These are phyloP conservation scores for Paramecium octaurelia DNA, from an alignment of 73 alveolate genomes.

Conservation along the genomic window DNA sequence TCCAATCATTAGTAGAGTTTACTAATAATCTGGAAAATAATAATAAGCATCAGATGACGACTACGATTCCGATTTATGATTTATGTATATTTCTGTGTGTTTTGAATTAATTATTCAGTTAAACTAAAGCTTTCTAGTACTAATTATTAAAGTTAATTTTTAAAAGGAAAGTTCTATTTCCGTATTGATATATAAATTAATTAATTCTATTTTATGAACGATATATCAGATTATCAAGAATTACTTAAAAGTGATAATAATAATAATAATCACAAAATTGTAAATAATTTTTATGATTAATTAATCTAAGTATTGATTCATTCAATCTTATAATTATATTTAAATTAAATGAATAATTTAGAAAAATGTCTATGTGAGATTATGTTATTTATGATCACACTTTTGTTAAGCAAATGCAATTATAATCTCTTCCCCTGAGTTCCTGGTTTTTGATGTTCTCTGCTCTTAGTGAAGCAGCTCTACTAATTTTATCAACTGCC, in stretches of 20 bases:
- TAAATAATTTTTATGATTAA: too few relatives aligned
- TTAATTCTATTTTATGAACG: too few relatives aligned
- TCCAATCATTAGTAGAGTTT: constrained; percentile 89
- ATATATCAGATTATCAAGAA: too few relatives aligned
- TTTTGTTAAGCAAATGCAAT: background rate
- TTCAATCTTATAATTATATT: too few relatives aligned
- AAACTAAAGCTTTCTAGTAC: background rate
- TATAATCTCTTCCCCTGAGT: constrained; percentile 48
- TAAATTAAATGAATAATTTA: background rate
- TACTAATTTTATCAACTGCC: background rate
- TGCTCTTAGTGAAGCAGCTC: background rate
- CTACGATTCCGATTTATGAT: constrained; percentile 67
- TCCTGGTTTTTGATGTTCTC: background rate
- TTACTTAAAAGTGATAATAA: too few relatives aligned
- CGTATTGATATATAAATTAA: too few relatives aligned
- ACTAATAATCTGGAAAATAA: constrained; percentile 80
- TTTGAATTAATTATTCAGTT: background rate
- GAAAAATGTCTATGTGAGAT: background rate
- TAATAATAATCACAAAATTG: too few relatives aligned
- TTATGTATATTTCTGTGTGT: constrained; percentile 28
- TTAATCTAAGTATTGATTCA: too few relatives aligned
- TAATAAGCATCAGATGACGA: constrained; percentile 73
- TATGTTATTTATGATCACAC: background rate
- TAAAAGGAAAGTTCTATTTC: too few relatives aligned
- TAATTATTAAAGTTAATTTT: too few relatives aligned